A percentile compares a stretch with the other conserved stretches of the same genome.
Conservation (phyloP, 176 grass and related monocot species). For the Triticum monococcum region DNA sequence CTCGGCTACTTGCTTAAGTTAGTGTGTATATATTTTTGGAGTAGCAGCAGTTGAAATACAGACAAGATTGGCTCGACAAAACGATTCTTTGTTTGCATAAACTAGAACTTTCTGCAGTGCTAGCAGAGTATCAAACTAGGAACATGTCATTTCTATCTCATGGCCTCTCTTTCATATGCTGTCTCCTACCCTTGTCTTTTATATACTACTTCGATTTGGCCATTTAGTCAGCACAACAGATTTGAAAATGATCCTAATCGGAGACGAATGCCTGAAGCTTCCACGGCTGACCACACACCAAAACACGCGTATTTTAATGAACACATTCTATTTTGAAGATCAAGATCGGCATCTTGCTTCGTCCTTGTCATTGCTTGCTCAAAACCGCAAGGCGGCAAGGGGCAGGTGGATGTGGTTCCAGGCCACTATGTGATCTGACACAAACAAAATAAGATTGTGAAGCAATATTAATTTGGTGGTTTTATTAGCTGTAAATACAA, state of each 20-base stretch:
- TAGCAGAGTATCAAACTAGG: neutral
- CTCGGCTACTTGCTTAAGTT: neutral
- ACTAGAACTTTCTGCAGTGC: neutral
- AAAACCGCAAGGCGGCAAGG: neutral
- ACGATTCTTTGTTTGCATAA: neutral
- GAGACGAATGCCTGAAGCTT: neutral
- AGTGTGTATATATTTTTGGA: too few relatives aligned
- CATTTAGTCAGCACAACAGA: neutral
- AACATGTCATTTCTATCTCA: neutral
- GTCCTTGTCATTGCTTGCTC: neutral
- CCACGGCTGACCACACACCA: neutral
- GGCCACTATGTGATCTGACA: neutral
- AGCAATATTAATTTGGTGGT: neutral
- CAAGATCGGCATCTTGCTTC: neutral
- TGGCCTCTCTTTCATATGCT: neutral
- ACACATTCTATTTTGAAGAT: conserved; percentile 10
- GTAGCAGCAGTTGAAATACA: too few relatives aligned
- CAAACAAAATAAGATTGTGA: neutral
- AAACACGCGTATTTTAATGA: neutral
- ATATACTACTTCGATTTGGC: neutral
- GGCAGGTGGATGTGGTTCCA: neutral
- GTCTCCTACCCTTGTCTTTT: neutral
- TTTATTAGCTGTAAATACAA: neutral
- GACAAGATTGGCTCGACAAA: neutral
- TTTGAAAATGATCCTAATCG: neutral